Base-by-base conservation (phyloP, 2,329 filamentous ascomycete genomes). In the Fusarium sulawesiense region DNA sequence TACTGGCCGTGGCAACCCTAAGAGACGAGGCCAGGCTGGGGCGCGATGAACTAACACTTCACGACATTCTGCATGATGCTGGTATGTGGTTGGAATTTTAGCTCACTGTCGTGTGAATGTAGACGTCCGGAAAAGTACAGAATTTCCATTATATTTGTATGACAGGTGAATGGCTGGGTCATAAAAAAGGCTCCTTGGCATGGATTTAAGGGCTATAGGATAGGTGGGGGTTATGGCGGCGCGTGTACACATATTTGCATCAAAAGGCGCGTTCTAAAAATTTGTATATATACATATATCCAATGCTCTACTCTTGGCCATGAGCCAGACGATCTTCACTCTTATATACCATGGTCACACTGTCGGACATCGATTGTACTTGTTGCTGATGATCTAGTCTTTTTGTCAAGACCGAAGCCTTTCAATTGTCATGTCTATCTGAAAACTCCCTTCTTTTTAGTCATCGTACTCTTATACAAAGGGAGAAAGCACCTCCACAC, bases 1-100 rank as follows among this genome's bases (percentile, higher is more conserved):
- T 50, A 77, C 84, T 41, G 80, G 82, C 55, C 83, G 85, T 29
- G 83, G 82, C 68, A 88, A 88, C 68, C 87, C 87, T 13, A 89
- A 89, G 80, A 81, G 84, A 65, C 80, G 87, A 53, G 84, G 86
- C 51, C 73, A 75, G 64, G 63, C 72, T 16, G 59, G 60, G 47
- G 66, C 70, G 32, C 73, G 60, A 67, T 75, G 64, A 64, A 46
- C 34, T 51, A 45, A 51, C 51, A 32, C 32, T 30, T 71, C 42
- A 61, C 50, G 55, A 71, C 56, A 60, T 47, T 55, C 58, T 66
- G 59, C 45, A 56, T 56, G 63, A 60, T 71, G 59, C 51, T 56
- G 25, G 46, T 48, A 57, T 61, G 51, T 61, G 64, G 59, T 55
- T 59, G 68, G 57, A 59, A 64, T 47, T 57, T 54, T 60, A 42